Evolutionary conservation across 768 basidiomycete species (phyloP).

Genomic region (Trametopsis cervina): DNA sequence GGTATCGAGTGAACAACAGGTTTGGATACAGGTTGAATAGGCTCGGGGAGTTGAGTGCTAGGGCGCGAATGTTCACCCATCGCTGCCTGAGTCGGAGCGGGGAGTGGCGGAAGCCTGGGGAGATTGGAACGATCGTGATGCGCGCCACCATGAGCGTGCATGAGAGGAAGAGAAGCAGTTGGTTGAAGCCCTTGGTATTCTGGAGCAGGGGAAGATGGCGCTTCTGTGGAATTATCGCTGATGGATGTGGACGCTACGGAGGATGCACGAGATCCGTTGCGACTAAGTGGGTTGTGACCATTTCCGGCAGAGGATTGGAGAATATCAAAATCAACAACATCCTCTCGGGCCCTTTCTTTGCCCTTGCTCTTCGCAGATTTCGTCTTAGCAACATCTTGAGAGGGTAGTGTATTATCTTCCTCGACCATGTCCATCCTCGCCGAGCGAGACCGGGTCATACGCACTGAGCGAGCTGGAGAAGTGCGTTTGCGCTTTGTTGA

Average conservation of each 20-base stretch:
- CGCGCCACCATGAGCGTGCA: constrained; percentile 20
- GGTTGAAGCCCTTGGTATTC: neutral
- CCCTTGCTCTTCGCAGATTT: constrained; percentile 18
- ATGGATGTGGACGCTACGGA: constrained; percentile 37
- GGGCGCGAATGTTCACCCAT: constrained; percentile 1
- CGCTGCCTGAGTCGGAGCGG: neutral
- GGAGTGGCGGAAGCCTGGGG: constrained; percentile 8
- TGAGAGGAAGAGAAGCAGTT: constrained; percentile 15
- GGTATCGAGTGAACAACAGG: neutral
- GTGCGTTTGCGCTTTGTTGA: constrained; percentile 11
- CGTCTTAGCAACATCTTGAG: neutral
- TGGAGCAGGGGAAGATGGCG: constrained; percentile 14
- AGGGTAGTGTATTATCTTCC: too few species aligned
- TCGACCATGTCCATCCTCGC: neutral
- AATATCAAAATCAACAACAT: too few species aligned
- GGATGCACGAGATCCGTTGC: constrained; percentile 20
- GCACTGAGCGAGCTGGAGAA: neutral
- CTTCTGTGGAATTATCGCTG: constrained; percentile 16
- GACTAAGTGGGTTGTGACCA: too few species aligned
- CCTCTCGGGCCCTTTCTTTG: constrained; percentile 26
- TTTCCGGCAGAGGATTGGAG: too few species aligned
- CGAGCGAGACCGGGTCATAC: constrained; percentile 7
- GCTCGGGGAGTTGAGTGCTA: neutral
- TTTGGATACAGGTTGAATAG: neutral
- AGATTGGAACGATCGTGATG: constrained; percentile 10